phyloP scores from a whole-genome alignment of 345 rosid species.

The Cochlearia excelsa region DNA sequence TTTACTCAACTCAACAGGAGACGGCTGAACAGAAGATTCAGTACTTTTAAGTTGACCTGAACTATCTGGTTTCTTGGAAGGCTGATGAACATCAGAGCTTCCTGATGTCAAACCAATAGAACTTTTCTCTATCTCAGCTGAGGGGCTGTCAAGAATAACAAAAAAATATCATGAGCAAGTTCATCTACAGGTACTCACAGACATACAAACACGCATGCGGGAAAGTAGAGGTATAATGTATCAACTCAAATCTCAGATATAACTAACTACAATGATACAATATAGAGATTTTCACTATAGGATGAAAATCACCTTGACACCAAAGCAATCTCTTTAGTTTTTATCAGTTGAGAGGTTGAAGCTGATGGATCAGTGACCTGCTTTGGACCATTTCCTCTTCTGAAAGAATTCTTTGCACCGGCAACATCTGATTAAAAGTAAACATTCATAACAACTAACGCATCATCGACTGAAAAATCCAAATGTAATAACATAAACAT shows the following conservation, averaged over 20 bases:
- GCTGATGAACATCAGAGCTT: constrained; percentile 30
- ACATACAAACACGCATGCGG: not conserved
- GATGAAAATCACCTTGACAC: constrained; percentile 47
- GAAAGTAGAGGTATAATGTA: constrained; percentile 16
- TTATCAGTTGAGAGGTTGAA: constrained; percentile 43
- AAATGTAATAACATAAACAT: constrained; percentile 15
- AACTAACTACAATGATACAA: constrained; percentile 12
- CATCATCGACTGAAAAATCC: constrained; percentile 15
- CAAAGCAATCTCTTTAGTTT: constrained; percentile 43
- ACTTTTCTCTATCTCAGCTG: constrained; percentile 45
- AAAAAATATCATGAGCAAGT: constrained; percentile 17
- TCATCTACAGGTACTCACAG: constrained; percentile 4
- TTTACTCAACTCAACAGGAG: constrained; percentile 42
- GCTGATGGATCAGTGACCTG: constrained; percentile 47
- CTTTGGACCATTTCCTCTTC: constrained; percentile 51
- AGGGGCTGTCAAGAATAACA: constrained; percentile 42
- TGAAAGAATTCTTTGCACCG: constrained; percentile 55
- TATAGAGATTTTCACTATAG: not conserved
- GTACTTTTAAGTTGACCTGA: constrained; percentile 43
- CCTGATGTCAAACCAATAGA: constrained; percentile 45
- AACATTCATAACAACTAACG: constrained; percentile 29
- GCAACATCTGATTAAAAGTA: constrained; percentile 57
- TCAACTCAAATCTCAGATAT: constrained; percentile 7
- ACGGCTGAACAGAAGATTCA: constrained; percentile 37
- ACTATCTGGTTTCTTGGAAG: constrained; percentile 35